phyloP scores from a whole-genome alignment of 768 basidiomycete genomes.

The Mycena amicta region DNA sequence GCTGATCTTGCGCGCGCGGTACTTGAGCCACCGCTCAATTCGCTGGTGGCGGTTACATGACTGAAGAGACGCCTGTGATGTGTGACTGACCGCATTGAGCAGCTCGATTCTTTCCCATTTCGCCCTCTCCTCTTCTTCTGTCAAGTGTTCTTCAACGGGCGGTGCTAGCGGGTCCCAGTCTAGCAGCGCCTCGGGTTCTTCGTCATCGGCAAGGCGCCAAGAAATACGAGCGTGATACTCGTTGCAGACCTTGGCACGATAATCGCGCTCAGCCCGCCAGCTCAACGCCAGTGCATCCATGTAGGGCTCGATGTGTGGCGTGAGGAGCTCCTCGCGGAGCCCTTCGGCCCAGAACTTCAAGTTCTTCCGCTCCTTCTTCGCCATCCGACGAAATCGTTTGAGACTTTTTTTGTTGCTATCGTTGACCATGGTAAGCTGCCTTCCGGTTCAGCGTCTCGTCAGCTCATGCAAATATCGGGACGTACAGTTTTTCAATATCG shows the following conservation, averaged over 20 bases:
- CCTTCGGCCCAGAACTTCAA: slow-evolving; percentile 6
- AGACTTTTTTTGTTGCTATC: background rate
- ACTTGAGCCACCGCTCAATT: slow-evolving; percentile 2
- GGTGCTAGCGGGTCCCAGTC: slow-evolving; percentile 2
- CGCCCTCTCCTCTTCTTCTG: background rate
- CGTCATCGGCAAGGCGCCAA: background rate
- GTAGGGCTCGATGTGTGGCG: background rate
- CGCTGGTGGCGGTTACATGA: background rate
- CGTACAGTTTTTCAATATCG: background rate
- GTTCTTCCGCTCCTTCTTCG: slow-evolving; percentile 2
- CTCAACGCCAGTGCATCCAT: background rate
- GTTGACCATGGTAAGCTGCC: background rate
- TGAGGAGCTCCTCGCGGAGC: background rate
- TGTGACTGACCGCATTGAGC: slow-evolving; percentile 1
- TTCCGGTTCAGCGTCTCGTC: too few relatives aligned
- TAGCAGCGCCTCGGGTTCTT: slow-evolving; percentile 2
- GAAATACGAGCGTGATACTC: background rate
- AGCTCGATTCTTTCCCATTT: background rate
- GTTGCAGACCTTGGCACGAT: slow-evolving; percentile 1
- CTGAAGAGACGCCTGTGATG: background rate
- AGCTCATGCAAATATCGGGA: background rate
- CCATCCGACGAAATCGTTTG: background rate
- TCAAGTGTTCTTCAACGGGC: slow-evolving; percentile 1
- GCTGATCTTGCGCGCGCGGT: background rate
- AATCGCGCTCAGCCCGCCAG: background rate